These are phyloP conservation scores for Microbotryum saponariae DNA, from an alignment of 1,284 basidiomycete species.

Conservation along the genomic window DNA sequence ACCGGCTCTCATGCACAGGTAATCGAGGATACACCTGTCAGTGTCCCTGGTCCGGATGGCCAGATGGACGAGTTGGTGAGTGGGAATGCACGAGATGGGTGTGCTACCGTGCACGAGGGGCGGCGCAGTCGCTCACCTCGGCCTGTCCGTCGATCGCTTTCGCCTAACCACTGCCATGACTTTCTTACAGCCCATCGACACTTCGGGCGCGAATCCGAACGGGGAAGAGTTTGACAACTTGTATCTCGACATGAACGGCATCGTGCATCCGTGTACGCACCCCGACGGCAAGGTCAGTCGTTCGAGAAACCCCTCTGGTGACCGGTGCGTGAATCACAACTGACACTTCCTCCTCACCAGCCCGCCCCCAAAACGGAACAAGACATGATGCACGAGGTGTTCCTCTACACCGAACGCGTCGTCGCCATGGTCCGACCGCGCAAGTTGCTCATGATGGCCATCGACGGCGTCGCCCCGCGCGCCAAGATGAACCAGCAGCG, in stretches of 20 bases:
- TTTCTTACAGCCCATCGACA: conserved; percentile 58
- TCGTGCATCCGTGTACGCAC: conserved; percentile 97
- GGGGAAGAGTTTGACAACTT: conserved; percentile 91
- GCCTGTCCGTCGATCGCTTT: not conserved
- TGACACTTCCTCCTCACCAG: conserved; percentile 40
- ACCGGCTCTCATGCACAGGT: conserved; percentile 48
- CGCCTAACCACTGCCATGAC: not conserved
- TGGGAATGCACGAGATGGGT: not conserved
- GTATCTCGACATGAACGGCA: conserved; percentile 90
- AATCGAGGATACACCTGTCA: conserved; percentile 68
- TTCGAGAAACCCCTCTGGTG: not conserved
- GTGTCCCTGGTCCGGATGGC: conserved; percentile 51
- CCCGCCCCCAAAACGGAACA: conserved; percentile 94
- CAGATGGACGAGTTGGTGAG: conserved; percentile 53
- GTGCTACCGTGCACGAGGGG: not conserved
- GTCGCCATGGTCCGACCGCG: conserved; percentile 95
- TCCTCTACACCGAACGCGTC: conserved; percentile 92
- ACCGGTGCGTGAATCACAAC: too few species aligned
- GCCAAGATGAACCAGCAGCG: conserved; percentile 99
- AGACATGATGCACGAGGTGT: conserved; percentile 98
- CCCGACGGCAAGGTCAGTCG: conserved; percentile 77
- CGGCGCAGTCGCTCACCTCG: not conserved
- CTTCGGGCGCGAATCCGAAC: conserved; percentile 84
- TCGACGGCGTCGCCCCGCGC: conserved; percentile 94
- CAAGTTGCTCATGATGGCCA: conserved; percentile 95